Evolutionary conservation across 2,329 filamentous ascomycete genomes (phyloP).

Genomic region (Xylaria sp.): DNA sequence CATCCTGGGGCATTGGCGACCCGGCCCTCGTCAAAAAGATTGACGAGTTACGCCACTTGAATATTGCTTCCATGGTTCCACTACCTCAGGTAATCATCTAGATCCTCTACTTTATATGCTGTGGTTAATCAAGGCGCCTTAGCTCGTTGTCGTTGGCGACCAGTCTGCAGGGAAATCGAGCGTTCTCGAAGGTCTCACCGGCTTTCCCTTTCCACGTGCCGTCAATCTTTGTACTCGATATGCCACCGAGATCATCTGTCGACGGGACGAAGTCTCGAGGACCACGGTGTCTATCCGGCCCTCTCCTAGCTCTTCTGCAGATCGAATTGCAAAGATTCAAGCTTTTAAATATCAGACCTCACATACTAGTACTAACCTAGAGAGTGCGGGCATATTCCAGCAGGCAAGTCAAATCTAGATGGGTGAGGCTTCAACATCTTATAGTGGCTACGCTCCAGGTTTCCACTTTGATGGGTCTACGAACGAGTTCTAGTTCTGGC

Average conservation of each 20-base stretch:
- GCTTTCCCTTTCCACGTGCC: conserved; percentile 49
- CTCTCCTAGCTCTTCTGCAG: too few relatives aligned
- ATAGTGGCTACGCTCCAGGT: too few relatives aligned
- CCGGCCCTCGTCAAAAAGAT: conserved; percentile 32
- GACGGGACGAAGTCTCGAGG: conserved; percentile 38
- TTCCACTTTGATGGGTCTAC: conserved; percentile 48
- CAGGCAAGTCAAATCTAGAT: too few relatives aligned
- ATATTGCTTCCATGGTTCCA: conserved; percentile 39
- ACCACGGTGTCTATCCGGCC: conserved; percentile 45
- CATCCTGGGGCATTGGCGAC: too few relatives aligned
- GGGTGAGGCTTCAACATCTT: too few relatives aligned
- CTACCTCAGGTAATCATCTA: conserved; percentile 30
- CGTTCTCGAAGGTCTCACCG: conserved; percentile 68
- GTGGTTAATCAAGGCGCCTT: conserved; percentile 48
- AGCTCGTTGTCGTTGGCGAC: conserved; percentile 78
- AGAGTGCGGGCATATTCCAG: too few relatives aligned
- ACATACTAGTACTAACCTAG: too few relatives aligned
- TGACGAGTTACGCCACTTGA: conserved; percentile 45
- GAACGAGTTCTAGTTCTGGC: conserved; percentile 12
- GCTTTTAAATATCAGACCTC: too few relatives aligned
- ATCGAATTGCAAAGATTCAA: too few relatives aligned
- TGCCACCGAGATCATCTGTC: conserved; percentile 49
- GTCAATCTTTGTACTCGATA: conserved; percentile 50
- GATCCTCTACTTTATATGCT: conserved; percentile 23
- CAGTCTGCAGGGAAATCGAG: conserved; percentile 86